Evolutionary conservation across 139 green algal species (phyloP), one percentile per base, ranked within the genome.

Genomic region (Desmodesmus armatus): DNA sequence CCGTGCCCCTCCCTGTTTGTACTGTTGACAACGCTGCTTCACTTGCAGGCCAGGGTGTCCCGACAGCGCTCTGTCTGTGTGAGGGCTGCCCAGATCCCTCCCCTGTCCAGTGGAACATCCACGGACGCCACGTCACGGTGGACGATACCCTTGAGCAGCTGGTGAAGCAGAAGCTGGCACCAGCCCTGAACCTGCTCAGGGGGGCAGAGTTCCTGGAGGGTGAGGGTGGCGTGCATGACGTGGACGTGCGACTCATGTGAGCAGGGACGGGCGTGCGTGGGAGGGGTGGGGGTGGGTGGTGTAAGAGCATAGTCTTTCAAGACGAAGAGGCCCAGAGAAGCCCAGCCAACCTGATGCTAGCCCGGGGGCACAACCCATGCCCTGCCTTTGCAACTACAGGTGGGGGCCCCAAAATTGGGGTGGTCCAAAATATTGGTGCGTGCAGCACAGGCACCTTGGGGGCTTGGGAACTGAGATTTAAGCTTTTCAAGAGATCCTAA

Each of bases 171-270:
- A 49, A 51, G 49, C 74, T 81, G 19, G 9, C n/a, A 5, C 17
- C 3, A 0, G 33, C 74, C 5, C 49, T 81, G 6, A 51, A 62
- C 33, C 69, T 70, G 49, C 49, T 81, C 49, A 67, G 19, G 5
- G 77, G 77, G 31, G 77, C 51, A 23, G 29, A 29, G 43, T 84
- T 58, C 58, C 47, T 84, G 6, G 77, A 84, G 58, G 58, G 51
- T 2, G 77, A 84, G 60, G 77, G 77, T 11, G 77, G 77, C 39
- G 29, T 84, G 17, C n/a, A 60, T 6, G 77, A 84, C 31, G 77
- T 84, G 35, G 77, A 84, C n/a, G 77, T 84, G 3, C 47, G 33
- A n/a, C 60, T 84, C 40, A 84, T 84, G 77, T 82, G 37, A 82
- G 75, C 47, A 66, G 15, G 6, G 37, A 21, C n/a, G n/a, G n/a